Percentiles rank a stretch among this genome's conserved stretches.
These are phyloP conservation scores for Scutellaria minor DNA, from an alignment of 257 asterid species.

Conservation along the genomic window DNA sequence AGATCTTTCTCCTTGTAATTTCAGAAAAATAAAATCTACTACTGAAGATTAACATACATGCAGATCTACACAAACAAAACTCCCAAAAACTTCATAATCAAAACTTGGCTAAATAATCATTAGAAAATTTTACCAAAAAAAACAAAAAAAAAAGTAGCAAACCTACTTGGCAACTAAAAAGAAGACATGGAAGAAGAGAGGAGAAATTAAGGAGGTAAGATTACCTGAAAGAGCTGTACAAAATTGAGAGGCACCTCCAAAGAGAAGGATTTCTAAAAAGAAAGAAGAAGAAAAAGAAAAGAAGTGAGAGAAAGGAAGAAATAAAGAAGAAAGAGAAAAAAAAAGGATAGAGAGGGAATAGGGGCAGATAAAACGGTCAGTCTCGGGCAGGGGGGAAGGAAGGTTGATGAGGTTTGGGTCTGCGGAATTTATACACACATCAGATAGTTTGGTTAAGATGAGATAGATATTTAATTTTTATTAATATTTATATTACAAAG, in stretches of 20 bases:
- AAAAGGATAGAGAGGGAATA: conserved; percentile 30
- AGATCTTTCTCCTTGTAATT: conserved; percentile 1
- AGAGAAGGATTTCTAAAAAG: conserved; percentile 31
- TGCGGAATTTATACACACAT: conserved; percentile 47
- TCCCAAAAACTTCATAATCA: not conserved
- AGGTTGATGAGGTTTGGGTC: conserved; percentile 37
- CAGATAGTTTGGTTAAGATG: not conserved
- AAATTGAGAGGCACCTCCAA: conserved; percentile 28
- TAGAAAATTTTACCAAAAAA: not conserved
- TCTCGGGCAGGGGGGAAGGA: conserved; percentile 54
- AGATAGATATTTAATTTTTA: not conserved
- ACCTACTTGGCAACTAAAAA: no score
- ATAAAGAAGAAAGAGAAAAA: conserved; percentile 14
- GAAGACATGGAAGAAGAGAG: not conserved
- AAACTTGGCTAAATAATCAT: not conserved
- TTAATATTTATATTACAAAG: not conserved
- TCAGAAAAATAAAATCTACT: conserved; percentile 4
- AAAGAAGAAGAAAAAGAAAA: not conserved
- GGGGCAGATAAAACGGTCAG: conserved; percentile 50
- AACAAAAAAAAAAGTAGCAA: not conserved
- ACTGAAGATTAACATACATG: not conserved
- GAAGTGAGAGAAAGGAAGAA: not conserved
- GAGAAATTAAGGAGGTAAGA: not conserved
- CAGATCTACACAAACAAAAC: conserved; percentile 20
- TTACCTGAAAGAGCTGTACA: conserved; percentile 75